Percentiles rank a stretch among this genome's conserved stretches.
Evolutionary conservation across 305 asterid species (phyloP).

Genomic region (Plantago coronopus): DNA sequence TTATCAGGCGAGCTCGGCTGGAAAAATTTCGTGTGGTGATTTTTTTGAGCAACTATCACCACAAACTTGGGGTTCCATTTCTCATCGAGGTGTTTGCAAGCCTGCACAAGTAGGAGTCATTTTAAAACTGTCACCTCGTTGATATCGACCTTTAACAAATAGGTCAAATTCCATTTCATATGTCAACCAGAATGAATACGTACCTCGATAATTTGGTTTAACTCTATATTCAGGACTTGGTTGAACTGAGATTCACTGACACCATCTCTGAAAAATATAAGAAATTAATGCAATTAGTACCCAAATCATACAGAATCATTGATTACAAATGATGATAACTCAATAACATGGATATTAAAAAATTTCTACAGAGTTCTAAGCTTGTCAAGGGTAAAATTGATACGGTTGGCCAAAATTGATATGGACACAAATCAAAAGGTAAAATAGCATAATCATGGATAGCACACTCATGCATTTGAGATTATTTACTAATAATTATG

Average conservation of each 20-base stretch:
- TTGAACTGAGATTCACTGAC: slow-evolving; percentile 93
- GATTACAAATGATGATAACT: no score
- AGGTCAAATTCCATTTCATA: no score
- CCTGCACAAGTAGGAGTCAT: slow-evolving; percentile 32
- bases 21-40: slow-evolving; percentile 87
- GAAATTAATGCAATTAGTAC: neutral
- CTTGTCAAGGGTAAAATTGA: no score
- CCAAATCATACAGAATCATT: neutral
- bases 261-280: slow-evolving; percentile 64
- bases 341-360: no score
- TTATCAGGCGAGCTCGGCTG: slow-evolving; percentile 77
- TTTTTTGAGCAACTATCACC: slow-evolving; percentile 84
- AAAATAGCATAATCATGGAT: neutral
- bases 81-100: slow-evolving; percentile 80
- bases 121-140: neutral
- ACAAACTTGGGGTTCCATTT: slow-evolving; percentile 82
- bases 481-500: neutral
- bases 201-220: slow-evolving; percentile 80
- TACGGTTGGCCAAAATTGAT: no score
- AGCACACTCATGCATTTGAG: neutral
- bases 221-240: slow-evolving; percentile 81
- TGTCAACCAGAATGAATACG: neutral
- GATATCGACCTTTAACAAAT: neutral
- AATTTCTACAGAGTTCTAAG: no score
- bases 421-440: no score